These are phyloP conservation scores for Arthrobotrys conoides DNA, from an alignment of 2,329 filamentous ascomycete genomes.

Conservation along the genomic window DNA sequence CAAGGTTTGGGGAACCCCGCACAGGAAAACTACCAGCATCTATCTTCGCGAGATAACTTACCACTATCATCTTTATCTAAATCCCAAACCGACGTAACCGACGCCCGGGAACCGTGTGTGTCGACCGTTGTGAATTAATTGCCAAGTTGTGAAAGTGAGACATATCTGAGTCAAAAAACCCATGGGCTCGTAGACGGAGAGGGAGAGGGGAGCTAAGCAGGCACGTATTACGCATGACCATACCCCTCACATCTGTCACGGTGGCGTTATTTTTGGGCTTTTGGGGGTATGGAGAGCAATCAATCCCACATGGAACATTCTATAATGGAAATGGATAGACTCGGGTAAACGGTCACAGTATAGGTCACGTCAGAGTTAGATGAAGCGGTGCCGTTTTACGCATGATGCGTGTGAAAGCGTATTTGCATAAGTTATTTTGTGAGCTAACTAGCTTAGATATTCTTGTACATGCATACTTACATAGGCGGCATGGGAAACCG, in stretches of 20 bases:
- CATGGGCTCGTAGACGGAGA: constrained; percentile 28
- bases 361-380: constrained; percentile 52
- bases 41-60: constrained; percentile 16
- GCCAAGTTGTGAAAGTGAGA: constrained; percentile 54
- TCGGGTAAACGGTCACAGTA: constrained; percentile 26
- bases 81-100: constrained; percentile 14
- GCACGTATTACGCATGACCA: constrained; percentile 33
- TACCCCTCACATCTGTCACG: constrained; percentile 58
- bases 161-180: constrained; percentile 59
- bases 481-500: constrained; percentile 43
- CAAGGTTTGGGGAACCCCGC: not conserved
- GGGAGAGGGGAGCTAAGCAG: constrained; percentile 14
- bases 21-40: constrained; percentile 12
- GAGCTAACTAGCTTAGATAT: constrained; percentile 13
- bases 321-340: constrained; percentile 20
- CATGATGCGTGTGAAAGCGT: constrained; percentile 24
- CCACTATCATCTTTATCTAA: constrained; percentile 14
- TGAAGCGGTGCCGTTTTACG: constrained; percentile 43
- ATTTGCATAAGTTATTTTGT: constrained; percentile 30
- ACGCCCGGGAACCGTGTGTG: constrained; percentile 17
- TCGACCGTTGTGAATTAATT: constrained; percentile 37
- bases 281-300: constrained; percentile 18
- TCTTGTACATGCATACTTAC: too few species aligned
- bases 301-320: constrained; percentile 24
- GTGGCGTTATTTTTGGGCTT: constrained; percentile 51